Base-by-base conservation (phyloP, 805 yeast species). In the Metschnikowia bowlesiae region DNA sequence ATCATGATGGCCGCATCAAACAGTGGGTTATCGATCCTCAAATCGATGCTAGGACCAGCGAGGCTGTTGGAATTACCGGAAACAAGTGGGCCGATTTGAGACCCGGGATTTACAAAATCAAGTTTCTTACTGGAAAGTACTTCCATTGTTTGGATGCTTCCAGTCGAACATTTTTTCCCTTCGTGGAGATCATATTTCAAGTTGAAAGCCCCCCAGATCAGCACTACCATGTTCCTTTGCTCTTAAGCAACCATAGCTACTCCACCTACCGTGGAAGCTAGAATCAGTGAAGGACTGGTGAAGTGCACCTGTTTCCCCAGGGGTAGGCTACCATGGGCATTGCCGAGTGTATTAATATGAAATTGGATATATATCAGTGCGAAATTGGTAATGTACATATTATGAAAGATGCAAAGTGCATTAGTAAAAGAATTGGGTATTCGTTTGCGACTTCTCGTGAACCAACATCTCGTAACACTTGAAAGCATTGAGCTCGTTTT, bases 221-320 rank as follows among this genome's bases (percentile, higher is more conserved):
- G 36, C 98, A 91, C 65, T 91, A 89, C 67, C 98, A 91, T 64
- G 85, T 91, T 48, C 98, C 98, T 0, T 70, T 91, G 53, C 75
- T 91, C 48, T 71, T 91, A 51, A 83, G 96, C 40, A 89, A 89
- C 62, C 89, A 85, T 68, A 85, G 96, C 33, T 91, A 90, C 70
- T 82, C 96, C 6, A 91, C 97, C 0, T 91, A 91, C 70, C 78
- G 97, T 50, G 98, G 98, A 1, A 82, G 87, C 62, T 85, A 57
- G 46, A 28, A 28, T 5, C 32, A 8, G 8, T 30, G 10, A 30
- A 30, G 8, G 32, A 30, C 10, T 30, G 32, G 11, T 30, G 10
- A 8, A 10, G 10, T 30, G 10, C 32, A 30, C 8, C 10, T 30
- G 10, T 2, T 30, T 30, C 32, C 32, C 10, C 8, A 16, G 32